Evolutionary conservation across 2,329 filamentous ascomycete genomes (phyloP).

Genomic region (Verticillium albo-atrum): DNA sequence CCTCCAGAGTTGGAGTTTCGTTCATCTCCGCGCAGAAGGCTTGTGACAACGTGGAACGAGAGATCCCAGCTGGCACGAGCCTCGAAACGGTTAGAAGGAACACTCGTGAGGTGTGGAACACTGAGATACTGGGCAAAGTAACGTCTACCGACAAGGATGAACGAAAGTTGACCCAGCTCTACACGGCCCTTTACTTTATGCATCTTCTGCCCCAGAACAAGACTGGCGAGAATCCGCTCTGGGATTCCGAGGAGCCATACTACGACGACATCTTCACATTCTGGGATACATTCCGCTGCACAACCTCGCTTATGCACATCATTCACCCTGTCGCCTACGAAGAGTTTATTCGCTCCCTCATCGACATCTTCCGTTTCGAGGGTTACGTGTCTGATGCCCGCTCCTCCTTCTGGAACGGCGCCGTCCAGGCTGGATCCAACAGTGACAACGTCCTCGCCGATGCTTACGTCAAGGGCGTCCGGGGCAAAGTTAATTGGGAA

Average conservation of each 20-base stretch:
- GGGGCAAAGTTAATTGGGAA: constrained; percentile 59
- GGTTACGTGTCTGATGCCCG: constrained; percentile 63
- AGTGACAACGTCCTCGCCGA: constrained; percentile 69
- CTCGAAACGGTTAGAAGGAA: constrained; percentile 39
- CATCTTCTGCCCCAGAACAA: constrained; percentile 65
- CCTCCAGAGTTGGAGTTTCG: constrained; percentile 61
- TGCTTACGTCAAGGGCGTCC: constrained; percentile 65
- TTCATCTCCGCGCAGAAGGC: constrained; percentile 61
- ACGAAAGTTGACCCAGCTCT: constrained; percentile 56
- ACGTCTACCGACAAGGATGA: constrained; percentile 52
- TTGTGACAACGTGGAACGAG: constrained; percentile 51
- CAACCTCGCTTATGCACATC: constrained; percentile 60
- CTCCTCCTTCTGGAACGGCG: constrained; percentile 65
- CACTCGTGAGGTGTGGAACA: constrained; percentile 54
- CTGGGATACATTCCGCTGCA: constrained; percentile 63
- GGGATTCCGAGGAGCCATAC: constrained; percentile 61
- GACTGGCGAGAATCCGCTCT: constrained; percentile 66
- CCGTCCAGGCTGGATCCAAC: constrained; percentile 66
- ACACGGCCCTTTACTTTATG: constrained; percentile 67
- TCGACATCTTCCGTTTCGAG: constrained; percentile 63
- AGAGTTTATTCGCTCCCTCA: constrained; percentile 61
- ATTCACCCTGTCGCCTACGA: constrained; percentile 59
- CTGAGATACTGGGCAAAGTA: constrained; percentile 58
- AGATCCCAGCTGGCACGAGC: constrained; percentile 44
- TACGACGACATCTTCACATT: constrained; percentile 70